Evolutionary conservation across 2,329 filamentous ascomycete genomes (phyloP).

Genomic region (Grosmannia penicillata): DNA sequence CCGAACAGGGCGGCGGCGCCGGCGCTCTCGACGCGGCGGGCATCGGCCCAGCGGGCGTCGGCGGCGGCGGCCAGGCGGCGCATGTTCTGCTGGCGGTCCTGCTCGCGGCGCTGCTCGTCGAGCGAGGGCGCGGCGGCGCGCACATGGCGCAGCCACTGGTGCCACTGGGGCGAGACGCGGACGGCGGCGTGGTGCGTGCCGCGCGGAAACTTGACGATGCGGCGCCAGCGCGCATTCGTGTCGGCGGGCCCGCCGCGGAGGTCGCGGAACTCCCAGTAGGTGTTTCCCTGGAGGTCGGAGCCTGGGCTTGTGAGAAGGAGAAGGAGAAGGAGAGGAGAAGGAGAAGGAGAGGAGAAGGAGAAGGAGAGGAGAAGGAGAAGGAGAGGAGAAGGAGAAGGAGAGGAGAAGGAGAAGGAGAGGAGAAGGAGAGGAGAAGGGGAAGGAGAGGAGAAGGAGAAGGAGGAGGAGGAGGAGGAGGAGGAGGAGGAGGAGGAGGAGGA

Average conservation of each 20-base stretch:
- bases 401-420: too few species aligned
- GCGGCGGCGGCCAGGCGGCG: slow-evolving; percentile 43
- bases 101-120: slow-evolving; percentile 39
- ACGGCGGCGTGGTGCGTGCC: slow-evolving; percentile 39
- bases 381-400: too few species aligned
- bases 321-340: neutral
- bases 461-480: neutral
- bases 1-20: neutral
- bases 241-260: slow-evolving; percentile 21
- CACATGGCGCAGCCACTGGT: slow-evolving; percentile 53
- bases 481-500: neutral
- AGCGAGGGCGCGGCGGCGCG: slow-evolving; percentile 38
- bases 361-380: too few species aligned
- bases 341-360: too few species aligned
- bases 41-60: slow-evolving; percentile 44
- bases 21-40: slow-evolving; percentile 23
- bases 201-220: slow-evolving; percentile 45
- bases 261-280: slow-evolving; percentile 54
- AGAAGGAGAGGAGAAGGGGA: neutral
- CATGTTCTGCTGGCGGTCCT: slow-evolving; percentile 35
- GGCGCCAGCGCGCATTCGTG: slow-evolving; percentile 32
- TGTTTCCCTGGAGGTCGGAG: slow-evolving; percentile 50
- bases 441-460: neutral
- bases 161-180: slow-evolving; percentile 46
- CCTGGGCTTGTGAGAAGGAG: slow-evolving; percentile 24